phyloP scores from a whole-genome alignment of 1,139 yeast genomes.

The Kodamaea ohmeri region DNA sequence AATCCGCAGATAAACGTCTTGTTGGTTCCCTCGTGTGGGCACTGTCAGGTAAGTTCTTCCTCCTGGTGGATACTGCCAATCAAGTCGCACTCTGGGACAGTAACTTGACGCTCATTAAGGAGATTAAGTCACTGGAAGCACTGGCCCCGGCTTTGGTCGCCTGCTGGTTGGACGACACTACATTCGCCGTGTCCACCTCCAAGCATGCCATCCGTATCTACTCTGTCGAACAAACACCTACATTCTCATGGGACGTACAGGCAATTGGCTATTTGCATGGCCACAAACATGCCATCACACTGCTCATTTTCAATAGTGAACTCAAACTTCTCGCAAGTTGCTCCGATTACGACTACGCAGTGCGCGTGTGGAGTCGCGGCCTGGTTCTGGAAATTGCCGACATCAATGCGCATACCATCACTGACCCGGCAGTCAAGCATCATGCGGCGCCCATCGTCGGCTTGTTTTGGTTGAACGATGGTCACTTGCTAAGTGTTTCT shows the following conservation, averaged over 20 bases:
- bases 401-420: slow-evolving; percentile 20
- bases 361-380: slow-evolving; percentile 72
- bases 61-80: slow-evolving; percentile 32
- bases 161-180: slow-evolving; percentile 70
- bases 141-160: slow-evolving; percentile 21
- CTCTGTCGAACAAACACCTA: slow-evolving; percentile 30
- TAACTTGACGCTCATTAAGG: slow-evolving; percentile 32
- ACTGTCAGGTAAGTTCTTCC: slow-evolving; percentile 33
- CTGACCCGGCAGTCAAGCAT: slow-evolving; percentile 17
- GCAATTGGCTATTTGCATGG: slow-evolving; percentile 68
- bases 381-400: slow-evolving; percentile 45
- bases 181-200: slow-evolving; percentile 66
- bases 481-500: slow-evolving; percentile 42
- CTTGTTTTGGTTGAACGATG: slow-evolving; percentile 49
- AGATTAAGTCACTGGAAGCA: slow-evolving; percentile 17
- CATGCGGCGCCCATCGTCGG: slow-evolving; percentile 59
- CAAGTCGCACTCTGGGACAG: slow-evolving; percentile 43
- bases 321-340: slow-evolving; percentile 64
- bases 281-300: slow-evolving; percentile 62
- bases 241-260: slow-evolving; percentile 19
- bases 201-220: slow-evolving; percentile 58
- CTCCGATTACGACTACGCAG: slow-evolving; percentile 64
- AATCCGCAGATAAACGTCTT: slow-evolving; percentile 9
- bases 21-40: slow-evolving; percentile 33
- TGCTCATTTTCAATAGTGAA: slow-evolving; percentile 49